phyloP scores from a whole-genome alignment of 345 rosid species.

The Populus deltoides region DNA sequence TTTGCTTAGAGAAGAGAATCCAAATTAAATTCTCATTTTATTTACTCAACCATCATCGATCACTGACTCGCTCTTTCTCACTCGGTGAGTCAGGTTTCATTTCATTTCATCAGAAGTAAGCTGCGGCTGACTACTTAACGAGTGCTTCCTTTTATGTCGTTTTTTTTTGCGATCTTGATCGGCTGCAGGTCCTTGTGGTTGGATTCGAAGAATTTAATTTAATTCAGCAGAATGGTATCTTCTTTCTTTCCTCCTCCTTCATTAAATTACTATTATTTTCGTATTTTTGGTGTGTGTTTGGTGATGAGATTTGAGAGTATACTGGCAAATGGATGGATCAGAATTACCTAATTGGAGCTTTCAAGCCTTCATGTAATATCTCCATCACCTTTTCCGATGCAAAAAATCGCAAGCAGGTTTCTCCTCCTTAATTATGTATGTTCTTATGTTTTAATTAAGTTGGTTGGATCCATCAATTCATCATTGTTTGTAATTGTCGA shows the following conservation, averaged over 20 bases:
- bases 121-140: not conserved
- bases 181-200: not conserved
- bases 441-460: not conserved
- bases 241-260: not conserved
- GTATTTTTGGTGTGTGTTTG: not conserved
- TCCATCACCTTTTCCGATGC: conserved; percentile 72
- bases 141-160: not conserved
- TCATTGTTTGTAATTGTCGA: not conserved
- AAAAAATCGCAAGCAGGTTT: conserved; percentile 81
- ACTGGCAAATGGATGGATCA: conserved; percentile 18
- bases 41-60: not conserved
- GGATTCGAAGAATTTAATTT: not conserved
- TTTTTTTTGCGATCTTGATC: not conserved
- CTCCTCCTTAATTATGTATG: not conserved
- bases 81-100: not conserved
- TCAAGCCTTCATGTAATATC: conserved; percentile 83
- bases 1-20: not conserved
- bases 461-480: not conserved
- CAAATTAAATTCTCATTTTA: not conserved
- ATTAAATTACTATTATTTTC: not conserved
- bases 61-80: not conserved
- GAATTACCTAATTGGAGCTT: conserved; percentile 96
- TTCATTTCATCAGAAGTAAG: not conserved
- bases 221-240: not conserved
- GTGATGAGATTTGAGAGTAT: not conserved